Conservation (phyloP, 495 filamentous ascomycete genomes). For the Xylaria grammica region DNA sequence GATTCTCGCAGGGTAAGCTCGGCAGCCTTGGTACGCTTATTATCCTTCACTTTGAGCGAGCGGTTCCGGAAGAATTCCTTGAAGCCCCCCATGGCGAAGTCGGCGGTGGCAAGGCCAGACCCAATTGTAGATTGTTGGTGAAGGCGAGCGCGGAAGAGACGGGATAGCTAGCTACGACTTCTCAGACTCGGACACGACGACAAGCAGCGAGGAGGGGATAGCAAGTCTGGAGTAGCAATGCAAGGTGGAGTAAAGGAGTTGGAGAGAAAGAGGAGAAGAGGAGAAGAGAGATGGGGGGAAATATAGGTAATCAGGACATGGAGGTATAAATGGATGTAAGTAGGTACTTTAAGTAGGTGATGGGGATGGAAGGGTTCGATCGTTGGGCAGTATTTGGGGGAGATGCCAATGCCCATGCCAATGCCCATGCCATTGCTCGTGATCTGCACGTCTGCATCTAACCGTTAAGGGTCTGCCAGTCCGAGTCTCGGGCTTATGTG, state of each 20-base stretch:
- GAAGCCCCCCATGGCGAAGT: constrained; percentile 37
- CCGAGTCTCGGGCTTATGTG: neutral
- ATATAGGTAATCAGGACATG: neutral
- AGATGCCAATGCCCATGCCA: neutral
- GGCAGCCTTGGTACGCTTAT: constrained; percentile 59
- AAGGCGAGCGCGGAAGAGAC: neutral
- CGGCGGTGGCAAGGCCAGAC: constrained; percentile 11
- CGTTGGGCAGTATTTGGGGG: no score
- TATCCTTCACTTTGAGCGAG: constrained; percentile 48
- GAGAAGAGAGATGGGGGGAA: constrained; percentile 1
- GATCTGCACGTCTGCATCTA: constrained; percentile 9
- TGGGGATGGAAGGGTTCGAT: neutral
- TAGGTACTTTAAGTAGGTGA: neutral
- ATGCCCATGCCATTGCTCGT: neutral
- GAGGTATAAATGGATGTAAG: neutral
- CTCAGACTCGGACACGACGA: no score
- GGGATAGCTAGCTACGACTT: no score
- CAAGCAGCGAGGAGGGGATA: neutral
- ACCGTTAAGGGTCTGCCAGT: neutral
- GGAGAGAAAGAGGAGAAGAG: constrained; percentile 17
- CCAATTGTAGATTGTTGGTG: neutral
- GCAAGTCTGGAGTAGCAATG: constrained; percentile 7
- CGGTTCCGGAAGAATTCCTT: constrained; percentile 40
- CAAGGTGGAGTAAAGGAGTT: neutral
- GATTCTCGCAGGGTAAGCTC: constrained; percentile 65